Base-by-base conservation (phyloP, 331 rosid species). In the Pyracantha coccinea region DNA sequence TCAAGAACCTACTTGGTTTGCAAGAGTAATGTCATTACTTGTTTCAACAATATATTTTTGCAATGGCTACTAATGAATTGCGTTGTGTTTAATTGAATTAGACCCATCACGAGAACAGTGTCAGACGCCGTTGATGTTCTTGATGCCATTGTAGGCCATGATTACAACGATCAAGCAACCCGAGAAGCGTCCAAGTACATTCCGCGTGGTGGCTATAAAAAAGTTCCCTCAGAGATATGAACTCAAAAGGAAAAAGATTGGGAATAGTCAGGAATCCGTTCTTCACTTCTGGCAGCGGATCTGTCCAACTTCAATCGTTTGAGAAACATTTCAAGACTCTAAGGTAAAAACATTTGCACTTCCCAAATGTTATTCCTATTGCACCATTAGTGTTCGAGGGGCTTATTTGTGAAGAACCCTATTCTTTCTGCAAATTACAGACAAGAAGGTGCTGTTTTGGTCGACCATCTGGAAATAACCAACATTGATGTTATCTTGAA, bases 41-140 rank as follows among this genome's bases (percentile, higher is more conserved):
- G 11, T 29, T 14, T 27, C 15, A 68, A 24, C 58, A 14, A 28
- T 44, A 24, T 50, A 35, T 35, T 35, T 16, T 0, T 3, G 15
- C 38, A 29, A 27, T 24, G 14, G 24, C 45, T 57, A 35, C 19
- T 31, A 8, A 31, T 41, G 31, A 21, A 9, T 54, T 44, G 27
- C 10, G n/a, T 17, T 28, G 1, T 57, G 32, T 32, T 15, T 55
- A 29, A 38, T 1, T 75, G 38, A 13, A 75, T 54, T 54, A 85
- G 86, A 60, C 86, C 82, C 6, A 78, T 76, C 52, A 60, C 84
- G 50, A 85, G 88, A 76, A 85, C 64, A 3, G 74, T 82, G 13
- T 65, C 68, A 8, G 84, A 85, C 54, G 83, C 79, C 0, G 83
- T 82, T 11, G 14, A 71, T 59, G 85, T 85, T 74, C 85, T 85